Evolutionary conservation across 805 yeast species (phyloP).

Genomic region (Yamadazyma ubonensis): DNA sequence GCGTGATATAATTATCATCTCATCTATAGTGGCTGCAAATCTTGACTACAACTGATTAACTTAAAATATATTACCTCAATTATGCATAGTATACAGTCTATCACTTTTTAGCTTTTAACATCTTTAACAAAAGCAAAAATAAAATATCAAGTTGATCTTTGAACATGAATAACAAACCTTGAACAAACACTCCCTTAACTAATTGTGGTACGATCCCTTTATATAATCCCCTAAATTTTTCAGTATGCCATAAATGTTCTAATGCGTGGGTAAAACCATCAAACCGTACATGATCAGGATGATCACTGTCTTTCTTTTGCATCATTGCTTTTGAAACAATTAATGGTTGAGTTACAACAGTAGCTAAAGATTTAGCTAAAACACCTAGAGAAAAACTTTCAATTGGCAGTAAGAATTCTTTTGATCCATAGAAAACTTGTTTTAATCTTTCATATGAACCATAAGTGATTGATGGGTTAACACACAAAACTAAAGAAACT

Average conservation of each 20-base stretch:
- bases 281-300: constrained; percentile 36
- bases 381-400: constrained; percentile 75
- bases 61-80: too few relatives aligned
- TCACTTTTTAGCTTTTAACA: constrained; percentile 16
- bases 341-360: constrained; percentile 77
- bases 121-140: constrained; percentile 33
- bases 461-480: constrained; percentile 85
- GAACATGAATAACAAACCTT: constrained; percentile 79
- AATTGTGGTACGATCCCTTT: constrained; percentile 81
- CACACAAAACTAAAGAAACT: constrained; percentile 72
- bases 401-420: constrained; percentile 50
- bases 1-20: too few relatives aligned
- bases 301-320: constrained; percentile 45
- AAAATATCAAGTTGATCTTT: constrained; percentile 61
- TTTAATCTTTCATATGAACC: constrained; percentile 74
- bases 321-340: constrained; percentile 82
- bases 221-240: constrained; percentile 66
- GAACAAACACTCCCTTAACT: constrained; percentile 77
- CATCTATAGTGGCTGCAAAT: background rate
- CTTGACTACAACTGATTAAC: background rate
- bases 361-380: constrained; percentile 77
- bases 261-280: constrained; percentile 64
- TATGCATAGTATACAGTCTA: constrained; percentile 2
- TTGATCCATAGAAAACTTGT: constrained; percentile 44
- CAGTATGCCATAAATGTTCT: constrained; percentile 56